phyloP scores from a whole-genome alignment of 73 alveolate genomes.

The Paramecium biaurelia region DNA sequence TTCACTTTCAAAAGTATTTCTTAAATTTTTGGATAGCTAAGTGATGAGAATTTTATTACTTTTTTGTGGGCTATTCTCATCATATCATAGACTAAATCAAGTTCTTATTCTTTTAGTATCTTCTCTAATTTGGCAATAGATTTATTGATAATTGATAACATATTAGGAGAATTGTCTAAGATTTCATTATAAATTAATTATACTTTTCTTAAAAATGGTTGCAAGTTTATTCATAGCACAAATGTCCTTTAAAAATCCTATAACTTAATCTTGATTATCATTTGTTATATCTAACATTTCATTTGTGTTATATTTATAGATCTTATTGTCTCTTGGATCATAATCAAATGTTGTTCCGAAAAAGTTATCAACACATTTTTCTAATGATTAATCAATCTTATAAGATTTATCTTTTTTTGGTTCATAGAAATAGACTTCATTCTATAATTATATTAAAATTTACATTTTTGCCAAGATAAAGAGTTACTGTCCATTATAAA shows the following conservation, averaged over 20 bases:
- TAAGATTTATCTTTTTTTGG: constrained; percentile 26
- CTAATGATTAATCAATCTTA: constrained; percentile 15
- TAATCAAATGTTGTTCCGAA: constrained; percentile 54
- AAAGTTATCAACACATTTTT: constrained; percentile 26
- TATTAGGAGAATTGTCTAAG: neutral
- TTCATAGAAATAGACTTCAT: constrained; percentile 43
- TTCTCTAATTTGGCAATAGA: constrained; percentile 45
- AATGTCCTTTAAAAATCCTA: constrained; percentile 12
- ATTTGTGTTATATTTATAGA: constrained; percentile 32
- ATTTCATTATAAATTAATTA: neutral
- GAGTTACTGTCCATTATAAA: constrained; percentile 31
- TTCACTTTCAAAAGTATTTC: constrained; percentile 19
- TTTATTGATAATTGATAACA: constrained; percentile 17
- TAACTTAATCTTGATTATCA: constrained; percentile 9
- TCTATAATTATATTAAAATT: neutral
- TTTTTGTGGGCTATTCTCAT: constrained; percentile 52
- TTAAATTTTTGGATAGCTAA: constrained; percentile 12
- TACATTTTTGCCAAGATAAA: constrained; percentile 42
- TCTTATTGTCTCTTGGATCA: neutral
- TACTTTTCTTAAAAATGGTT: neutral
- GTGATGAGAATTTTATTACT: neutral
- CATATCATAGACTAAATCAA: constrained; percentile 39
- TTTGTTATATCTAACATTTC: neutral
- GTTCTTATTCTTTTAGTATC: neutral
- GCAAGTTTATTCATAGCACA: constrained; percentile 54